Evolutionary conservation across 768 basidiomycete species (phyloP).

Genomic region (Strobilomyces dryophilus): DNA sequence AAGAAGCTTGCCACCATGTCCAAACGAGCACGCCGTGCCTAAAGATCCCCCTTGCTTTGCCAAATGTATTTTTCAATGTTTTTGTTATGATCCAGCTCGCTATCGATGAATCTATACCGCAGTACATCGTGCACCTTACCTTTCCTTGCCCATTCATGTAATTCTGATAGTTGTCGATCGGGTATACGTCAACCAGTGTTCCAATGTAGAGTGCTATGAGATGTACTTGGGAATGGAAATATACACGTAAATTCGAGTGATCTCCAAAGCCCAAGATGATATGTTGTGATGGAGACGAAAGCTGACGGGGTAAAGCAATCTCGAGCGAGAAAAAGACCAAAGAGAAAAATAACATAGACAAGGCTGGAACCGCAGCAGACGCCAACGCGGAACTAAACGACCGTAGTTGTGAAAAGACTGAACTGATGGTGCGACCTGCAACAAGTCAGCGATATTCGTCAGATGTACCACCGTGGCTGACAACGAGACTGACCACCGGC

Average conservation of each 20-base stretch:
- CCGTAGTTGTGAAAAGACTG: slow-evolving; percentile 27
- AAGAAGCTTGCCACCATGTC: slow-evolving; percentile 13
- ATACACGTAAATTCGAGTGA: slow-evolving; percentile 8
- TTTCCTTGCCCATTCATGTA: neutral
- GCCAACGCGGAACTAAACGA: slow-evolving; percentile 31
- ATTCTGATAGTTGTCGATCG: neutral
- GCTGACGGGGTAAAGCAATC: slow-evolving; percentile 3
- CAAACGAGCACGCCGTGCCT: neutral
- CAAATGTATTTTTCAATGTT: neutral
- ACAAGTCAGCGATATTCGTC: neutral
- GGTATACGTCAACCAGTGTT: slow-evolving; percentile 17
- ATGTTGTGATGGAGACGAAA: neutral
- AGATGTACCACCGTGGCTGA: neutral
- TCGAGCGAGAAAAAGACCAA: slow-evolving; percentile 16
- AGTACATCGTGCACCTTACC: neutral
- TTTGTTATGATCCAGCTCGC: slow-evolving; percentile 13
- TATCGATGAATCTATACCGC: slow-evolving; percentile 1
- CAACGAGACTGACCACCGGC: slow-evolving; percentile 12
- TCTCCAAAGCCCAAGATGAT: slow-evolving; percentile 5
- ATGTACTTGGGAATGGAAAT: slow-evolving; percentile 5
- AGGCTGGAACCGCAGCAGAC: slow-evolving; percentile 18
- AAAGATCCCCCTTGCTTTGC: neutral
- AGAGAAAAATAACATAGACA: slow-evolving; percentile 10
- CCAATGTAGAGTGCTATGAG: slow-evolving; percentile 9
- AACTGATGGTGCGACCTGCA: slow-evolving; percentile 10